Evolutionary conservation across 2,329 filamentous ascomycete genomes (phyloP).

Genomic region (Penicillium sp.): DNA sequence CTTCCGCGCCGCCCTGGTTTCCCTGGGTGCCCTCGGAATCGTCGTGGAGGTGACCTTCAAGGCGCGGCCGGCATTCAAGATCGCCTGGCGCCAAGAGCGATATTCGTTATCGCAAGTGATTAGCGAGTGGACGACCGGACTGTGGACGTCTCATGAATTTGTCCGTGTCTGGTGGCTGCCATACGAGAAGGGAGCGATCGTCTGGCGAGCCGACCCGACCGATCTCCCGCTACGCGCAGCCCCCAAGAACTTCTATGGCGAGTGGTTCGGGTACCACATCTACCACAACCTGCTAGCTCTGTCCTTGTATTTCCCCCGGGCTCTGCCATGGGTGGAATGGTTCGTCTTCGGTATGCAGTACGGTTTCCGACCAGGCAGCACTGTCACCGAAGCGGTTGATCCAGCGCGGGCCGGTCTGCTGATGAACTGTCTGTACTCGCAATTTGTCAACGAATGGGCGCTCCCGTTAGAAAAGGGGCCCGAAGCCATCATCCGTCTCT

Average conservation of each 20-base stretch:
- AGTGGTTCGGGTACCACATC: constrained; percentile 76
- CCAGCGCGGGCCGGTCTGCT: constrained; percentile 76
- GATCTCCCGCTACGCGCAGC: constrained; percentile 60
- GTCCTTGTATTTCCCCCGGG: constrained; percentile 71
- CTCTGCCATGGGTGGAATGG: constrained; percentile 89
- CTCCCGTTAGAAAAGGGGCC: constrained; percentile 82
- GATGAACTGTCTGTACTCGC: constrained; percentile 98
- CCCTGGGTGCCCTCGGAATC: constrained; percentile 85
- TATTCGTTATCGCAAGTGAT: constrained; percentile 69
- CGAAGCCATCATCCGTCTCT: constrained; percentile 78
- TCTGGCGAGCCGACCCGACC: constrained; percentile 86
- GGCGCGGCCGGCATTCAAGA: constrained; percentile 75
- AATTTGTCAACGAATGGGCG: constrained; percentile 98
- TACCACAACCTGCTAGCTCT: constrained; percentile 90
- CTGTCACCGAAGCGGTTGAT: constrained; percentile 72
- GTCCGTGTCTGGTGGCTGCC: constrained; percentile 98
- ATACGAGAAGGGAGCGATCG: constrained; percentile 80
- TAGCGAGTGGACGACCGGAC: constrained; percentile 65
- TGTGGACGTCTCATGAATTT: constrained; percentile 86
- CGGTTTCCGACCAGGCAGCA: constrained; percentile 70
- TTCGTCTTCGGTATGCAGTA: constrained; percentile 98
- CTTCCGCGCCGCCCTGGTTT: constrained; percentile 84
- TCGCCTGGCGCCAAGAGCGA: constrained; percentile 82
- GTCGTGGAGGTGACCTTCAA: constrained; percentile 86
- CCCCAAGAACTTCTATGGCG: constrained; percentile 75